Percentiles rank a stretch among this genome's conserved stretches.
phyloP scores from a whole-genome alignment of 1,139 yeast species.

The Geotrichum cucujoidarum region DNA sequence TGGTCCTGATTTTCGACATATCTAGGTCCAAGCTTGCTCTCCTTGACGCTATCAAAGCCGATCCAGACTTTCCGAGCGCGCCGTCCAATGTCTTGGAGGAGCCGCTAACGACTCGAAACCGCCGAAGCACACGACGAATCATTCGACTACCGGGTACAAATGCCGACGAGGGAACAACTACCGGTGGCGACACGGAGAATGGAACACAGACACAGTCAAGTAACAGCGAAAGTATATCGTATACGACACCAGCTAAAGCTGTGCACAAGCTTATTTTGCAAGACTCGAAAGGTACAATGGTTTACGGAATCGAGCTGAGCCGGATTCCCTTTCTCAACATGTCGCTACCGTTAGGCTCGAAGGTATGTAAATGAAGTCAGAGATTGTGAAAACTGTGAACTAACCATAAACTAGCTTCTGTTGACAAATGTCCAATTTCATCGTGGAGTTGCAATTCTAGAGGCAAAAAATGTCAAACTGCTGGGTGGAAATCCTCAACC shows the following conservation, averaged over 20 bases:
- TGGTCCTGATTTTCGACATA: constrained; percentile 26
- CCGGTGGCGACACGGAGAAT: constrained; percentile 1
- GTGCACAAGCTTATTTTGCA: constrained; percentile 27
- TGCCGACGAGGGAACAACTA: neutral
- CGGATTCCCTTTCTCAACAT: constrained; percentile 20
- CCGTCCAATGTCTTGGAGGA: neutral
- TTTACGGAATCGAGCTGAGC: constrained; percentile 29
- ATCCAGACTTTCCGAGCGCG: constrained; percentile 10
- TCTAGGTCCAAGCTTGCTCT: constrained; percentile 25
- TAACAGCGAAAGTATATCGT: constrained; percentile 6
- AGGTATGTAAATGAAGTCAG: constrained; percentile 4
- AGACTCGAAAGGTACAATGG: constrained; percentile 25
- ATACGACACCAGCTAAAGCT: constrained; percentile 10
- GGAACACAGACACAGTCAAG: neutral
- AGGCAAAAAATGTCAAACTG: constrained; percentile 8
- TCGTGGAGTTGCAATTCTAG: constrained; percentile 16
- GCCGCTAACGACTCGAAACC: neutral
- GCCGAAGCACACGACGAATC: constrained; percentile 8
- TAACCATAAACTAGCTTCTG: constrained; percentile 3
- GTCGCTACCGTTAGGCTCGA: constrained; percentile 24
- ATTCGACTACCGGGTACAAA: constrained; percentile 5
- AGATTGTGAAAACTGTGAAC: neutral
- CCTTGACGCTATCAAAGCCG: constrained; percentile 20
- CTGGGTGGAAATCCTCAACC: constrained; percentile 16
- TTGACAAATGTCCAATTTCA: constrained; percentile 12